phyloP scores from a whole-genome alignment of 768 basidiomycete species.

The button mushroom (Agaricus bisporus) region DNA sequence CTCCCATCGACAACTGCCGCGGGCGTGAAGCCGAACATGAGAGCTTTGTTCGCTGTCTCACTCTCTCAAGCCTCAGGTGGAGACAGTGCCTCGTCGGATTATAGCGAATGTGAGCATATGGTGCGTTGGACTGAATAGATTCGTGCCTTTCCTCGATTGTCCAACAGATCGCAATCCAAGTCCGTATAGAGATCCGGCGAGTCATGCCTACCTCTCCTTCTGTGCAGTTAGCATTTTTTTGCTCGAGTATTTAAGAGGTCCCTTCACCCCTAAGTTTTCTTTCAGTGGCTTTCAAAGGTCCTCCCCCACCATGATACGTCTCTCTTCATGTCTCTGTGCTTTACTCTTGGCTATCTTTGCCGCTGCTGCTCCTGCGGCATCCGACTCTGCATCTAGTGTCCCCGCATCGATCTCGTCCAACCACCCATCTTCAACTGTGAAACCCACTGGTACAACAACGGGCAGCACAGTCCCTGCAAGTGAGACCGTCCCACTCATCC shows the following conservation, averaged over 20 bases:
- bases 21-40: background rate
- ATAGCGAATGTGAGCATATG: conserved; percentile 1
- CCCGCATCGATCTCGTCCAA: conserved; percentile 13
- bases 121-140: background rate
- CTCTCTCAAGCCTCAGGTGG: background rate
- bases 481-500: conserved; percentile 38
- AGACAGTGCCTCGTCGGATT: background rate
- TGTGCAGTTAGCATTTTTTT: background rate
- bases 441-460: conserved; percentile 11
- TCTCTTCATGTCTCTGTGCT: conserved; percentile 27
- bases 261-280: background rate
- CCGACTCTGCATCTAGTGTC: conserved; percentile 15
- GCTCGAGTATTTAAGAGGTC: conserved; percentile 7
- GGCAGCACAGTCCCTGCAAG: conserved; percentile 21
- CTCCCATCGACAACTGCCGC: background rate
- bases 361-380: conserved; percentile 20
- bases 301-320: conserved; percentile 27
- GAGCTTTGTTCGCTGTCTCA: background rate
- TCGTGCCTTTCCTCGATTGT: background rate
- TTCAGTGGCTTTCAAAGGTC: background rate
- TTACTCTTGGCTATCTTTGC: conserved; percentile 25
- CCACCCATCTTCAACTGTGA: conserved; percentile 12
- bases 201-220: background rate
- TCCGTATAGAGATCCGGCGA: background rate
- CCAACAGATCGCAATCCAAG: background rate